phyloP scores from a whole-genome alignment of 2,329 filamentous ascomycete genomes.

The Myotisia sp. region DNA sequence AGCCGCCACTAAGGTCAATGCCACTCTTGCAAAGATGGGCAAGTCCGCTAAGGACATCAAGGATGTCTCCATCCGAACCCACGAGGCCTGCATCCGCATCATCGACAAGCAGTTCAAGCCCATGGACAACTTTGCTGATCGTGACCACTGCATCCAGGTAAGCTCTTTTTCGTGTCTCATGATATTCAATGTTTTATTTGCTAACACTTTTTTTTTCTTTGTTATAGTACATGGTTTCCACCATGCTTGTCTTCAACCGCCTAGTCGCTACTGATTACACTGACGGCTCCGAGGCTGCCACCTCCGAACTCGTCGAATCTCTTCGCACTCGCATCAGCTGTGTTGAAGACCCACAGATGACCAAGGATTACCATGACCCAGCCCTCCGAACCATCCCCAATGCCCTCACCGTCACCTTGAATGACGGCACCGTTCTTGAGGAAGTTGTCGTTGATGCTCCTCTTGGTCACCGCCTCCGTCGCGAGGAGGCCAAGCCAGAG shows the following conservation, averaged over 20 bases:
- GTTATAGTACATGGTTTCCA: conserved; percentile 74
- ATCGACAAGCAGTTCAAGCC: conserved; percentile 99
- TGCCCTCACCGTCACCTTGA: conserved; percentile 83
- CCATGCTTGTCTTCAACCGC: conserved; percentile 90
- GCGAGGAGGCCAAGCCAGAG: conserved; percentile 95
- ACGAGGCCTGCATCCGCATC: conserved; percentile 96
- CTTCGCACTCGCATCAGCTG: conserved; percentile 89
- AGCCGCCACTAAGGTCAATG: conserved; percentile 76
- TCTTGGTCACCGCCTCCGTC: conserved; percentile 75
- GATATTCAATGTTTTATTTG: background rate
- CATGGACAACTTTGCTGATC: conserved; percentile 99
- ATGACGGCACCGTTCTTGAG: conserved; percentile 80
- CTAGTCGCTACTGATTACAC: conserved; percentile 88
- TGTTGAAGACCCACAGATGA: conserved; percentile 92
- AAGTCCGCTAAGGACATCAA: conserved; percentile 93
- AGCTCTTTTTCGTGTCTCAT: conserved; percentile 8
- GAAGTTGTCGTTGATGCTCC: conserved; percentile 90
- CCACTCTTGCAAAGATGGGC: conserved; percentile 66
- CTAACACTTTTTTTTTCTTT: conserved; percentile 17
- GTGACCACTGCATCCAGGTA: conserved; percentile 93
- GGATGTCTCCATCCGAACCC: conserved; percentile 81
- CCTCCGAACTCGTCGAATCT: conserved; percentile 74
- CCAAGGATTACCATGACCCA: conserved; percentile 88
- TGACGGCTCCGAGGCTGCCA: conserved; percentile 83
- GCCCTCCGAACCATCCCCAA: conserved; percentile 92